Evolutionary conservation across 345 rosid genomes (phyloP).

Genomic region (Eutrema japonicum): DNA sequence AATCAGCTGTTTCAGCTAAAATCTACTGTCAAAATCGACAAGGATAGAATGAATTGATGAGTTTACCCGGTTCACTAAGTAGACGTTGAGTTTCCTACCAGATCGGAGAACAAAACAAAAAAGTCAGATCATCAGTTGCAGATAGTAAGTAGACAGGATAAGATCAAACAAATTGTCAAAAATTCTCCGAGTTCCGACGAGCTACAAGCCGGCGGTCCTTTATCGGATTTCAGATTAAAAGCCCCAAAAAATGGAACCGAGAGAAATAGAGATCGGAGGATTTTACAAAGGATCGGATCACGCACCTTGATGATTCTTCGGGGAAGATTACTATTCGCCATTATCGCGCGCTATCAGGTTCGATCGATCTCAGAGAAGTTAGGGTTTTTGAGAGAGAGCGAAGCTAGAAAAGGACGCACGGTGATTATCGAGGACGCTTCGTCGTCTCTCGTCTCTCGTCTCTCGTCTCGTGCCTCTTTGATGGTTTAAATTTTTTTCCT

Average conservation of each 20-base stretch:
- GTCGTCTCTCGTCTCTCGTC: constrained; percentile 36
- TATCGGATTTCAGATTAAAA: constrained; percentile 13
- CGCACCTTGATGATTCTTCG: constrained; percentile 96
- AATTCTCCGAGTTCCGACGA: neutral
- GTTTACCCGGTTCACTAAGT: constrained; percentile 95
- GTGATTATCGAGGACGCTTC: constrained; percentile 33
- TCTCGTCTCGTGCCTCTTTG: constrained; percentile 27
- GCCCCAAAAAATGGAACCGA: constrained; percentile 17
- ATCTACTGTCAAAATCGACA: neutral
- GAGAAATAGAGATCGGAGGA: constrained; percentile 24
- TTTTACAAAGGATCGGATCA: constrained; percentile 28
- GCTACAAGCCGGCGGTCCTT: neutral
- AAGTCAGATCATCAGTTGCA: constrained; percentile 33
- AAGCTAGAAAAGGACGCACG: neutral
- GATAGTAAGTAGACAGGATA: constrained; percentile 6
- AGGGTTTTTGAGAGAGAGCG: constrained; percentile 38
- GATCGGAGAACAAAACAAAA: constrained; percentile 23
- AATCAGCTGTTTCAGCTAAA: constrained; percentile 27
- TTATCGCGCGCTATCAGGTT: constrained; percentile 32
- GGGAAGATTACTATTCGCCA: constrained; percentile 99
- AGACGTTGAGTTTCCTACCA: constrained; percentile 98
- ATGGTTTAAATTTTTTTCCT: constrained; percentile 9
- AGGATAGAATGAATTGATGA: constrained; percentile 6
- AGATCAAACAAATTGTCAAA: neutral
- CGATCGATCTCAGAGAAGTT: constrained; percentile 28